A percentile compares a stretch with the other conserved stretches of the same genome.
Conservation (phyloP, 345 rosid genomes). For the Eucalyptus tenuipes region DNA sequence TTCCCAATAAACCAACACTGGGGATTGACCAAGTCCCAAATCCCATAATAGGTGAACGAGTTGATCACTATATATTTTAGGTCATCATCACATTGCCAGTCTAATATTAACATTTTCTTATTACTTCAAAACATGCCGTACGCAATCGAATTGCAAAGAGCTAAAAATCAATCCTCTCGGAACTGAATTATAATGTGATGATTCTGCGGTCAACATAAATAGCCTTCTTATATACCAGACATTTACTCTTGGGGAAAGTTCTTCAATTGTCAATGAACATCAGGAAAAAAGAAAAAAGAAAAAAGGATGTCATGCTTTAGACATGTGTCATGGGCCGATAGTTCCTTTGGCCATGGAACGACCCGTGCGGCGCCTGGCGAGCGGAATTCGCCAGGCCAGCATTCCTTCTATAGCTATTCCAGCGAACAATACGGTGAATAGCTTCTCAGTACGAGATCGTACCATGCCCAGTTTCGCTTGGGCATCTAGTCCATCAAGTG, state of each 20-base stretch:
- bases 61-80: background rate
- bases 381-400: fast-evolving
- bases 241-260: background rate
- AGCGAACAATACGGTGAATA: too few species aligned
- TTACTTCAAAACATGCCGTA: background rate
- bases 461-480: fast-evolving
- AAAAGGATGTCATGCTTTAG: background rate
- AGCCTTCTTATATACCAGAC: background rate
- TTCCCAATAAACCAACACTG: background rate
- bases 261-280: background rate
- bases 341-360: fast-evolving
- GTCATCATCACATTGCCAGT: background rate
- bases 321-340: background rate
- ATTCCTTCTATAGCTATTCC: too few species aligned
- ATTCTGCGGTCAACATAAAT: background rate
- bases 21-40: background rate
- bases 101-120: background rate
- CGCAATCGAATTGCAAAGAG: background rate
- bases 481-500: too few species aligned
- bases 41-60: background rate
- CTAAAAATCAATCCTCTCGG: background rate
- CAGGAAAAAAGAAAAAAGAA: background rate
- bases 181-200: background rate
- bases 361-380: fast-evolving
- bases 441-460: fast-evolving